A percentile compares a stretch with the other conserved stretches of the same genome.
Evolutionary conservation across 2,329 filamentous ascomycete species (phyloP).

Genomic region (Penicillium sp.): DNA sequence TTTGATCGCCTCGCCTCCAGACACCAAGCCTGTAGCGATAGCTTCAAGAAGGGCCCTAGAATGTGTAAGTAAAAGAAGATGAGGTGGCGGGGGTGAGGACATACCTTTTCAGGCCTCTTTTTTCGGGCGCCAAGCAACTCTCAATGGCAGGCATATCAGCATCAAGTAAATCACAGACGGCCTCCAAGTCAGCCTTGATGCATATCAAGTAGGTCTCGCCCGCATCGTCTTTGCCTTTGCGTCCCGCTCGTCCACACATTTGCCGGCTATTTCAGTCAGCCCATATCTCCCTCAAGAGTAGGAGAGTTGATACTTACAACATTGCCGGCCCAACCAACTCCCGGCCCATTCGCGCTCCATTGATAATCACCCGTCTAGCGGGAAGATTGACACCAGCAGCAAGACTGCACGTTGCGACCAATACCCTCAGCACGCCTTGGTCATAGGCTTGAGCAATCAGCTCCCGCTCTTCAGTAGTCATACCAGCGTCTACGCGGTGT

Average conservation of each 20-base stretch:
- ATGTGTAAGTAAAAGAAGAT: conserved; percentile 8
- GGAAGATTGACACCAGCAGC: conserved; percentile 80
- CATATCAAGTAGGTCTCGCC: conserved; percentile 80
- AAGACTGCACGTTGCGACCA: conserved; percentile 75
- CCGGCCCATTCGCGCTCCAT: conserved; percentile 73
- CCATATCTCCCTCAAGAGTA: background rate
- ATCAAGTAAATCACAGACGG: conserved; percentile 69
- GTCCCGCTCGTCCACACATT: conserved; percentile 76
- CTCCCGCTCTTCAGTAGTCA: conserved; percentile 75
- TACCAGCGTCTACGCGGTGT: conserved; percentile 44
- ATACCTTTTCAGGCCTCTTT: conserved; percentile 67
- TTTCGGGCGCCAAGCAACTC: conserved; percentile 69
- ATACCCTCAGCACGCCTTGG: conserved; percentile 65
- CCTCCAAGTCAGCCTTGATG: conserved; percentile 66
- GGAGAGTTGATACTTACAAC: conserved; percentile 50
- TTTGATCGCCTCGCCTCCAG: conserved; percentile 62
- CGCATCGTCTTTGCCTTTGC: conserved; percentile 75
- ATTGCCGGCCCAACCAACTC: conserved; percentile 77
- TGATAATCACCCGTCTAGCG: conserved; percentile 72
- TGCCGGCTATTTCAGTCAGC: conserved; percentile 56
- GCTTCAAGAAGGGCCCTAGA: conserved; percentile 70
- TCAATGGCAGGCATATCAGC: conserved; percentile 69
- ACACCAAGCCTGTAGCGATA: conserved; percentile 68
- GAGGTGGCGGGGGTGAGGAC: background rate
- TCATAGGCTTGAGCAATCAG: conserved; percentile 72